phyloP scores from a whole-genome alignment of 257 asterid genomes.

The Solanum pimpinellifolium region DNA sequence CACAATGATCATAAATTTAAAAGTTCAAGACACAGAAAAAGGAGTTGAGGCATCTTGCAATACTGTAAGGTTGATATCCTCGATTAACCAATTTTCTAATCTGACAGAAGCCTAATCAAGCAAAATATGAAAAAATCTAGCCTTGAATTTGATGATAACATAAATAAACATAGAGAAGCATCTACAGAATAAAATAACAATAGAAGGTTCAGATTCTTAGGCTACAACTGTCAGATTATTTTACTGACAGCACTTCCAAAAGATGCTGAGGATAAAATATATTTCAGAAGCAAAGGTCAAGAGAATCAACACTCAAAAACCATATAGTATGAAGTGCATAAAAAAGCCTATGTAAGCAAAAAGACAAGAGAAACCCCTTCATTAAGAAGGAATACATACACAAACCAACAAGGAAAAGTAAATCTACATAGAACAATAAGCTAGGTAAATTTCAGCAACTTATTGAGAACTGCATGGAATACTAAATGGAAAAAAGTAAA shows the following conservation, averaged over 20 bases:
- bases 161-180: conserved; percentile 1
- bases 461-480: neutral
- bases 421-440: neutral
- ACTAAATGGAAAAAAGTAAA: neutral
- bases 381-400: neutral
- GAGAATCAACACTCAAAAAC: neutral
- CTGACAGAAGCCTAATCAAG: conserved; percentile 5
- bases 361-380: neutral
- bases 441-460: neutral
- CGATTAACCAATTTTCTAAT: conserved; percentile 8
- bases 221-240: conserved; percentile 1
- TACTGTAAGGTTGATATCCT: conserved; percentile 12
- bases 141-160: neutral
- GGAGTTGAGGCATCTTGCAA: conserved; percentile 1
- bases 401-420: neutral
- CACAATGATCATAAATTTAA: neutral
- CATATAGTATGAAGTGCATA: neutral
- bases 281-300: conserved; percentile 2
- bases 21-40: conserved; percentile 1
- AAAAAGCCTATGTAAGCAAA: neutral
- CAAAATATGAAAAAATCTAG: conserved; percentile 1
- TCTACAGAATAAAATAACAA: neutral
- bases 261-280: neutral
- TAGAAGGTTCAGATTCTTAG: conserved; percentile 10
- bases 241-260: neutral